Evolutionary conservation across 2,329 filamentous ascomycete genomes (phyloP), one percentile per base, ranked within the genome.

Genomic region (Rugonectria rugulosa): DNA sequence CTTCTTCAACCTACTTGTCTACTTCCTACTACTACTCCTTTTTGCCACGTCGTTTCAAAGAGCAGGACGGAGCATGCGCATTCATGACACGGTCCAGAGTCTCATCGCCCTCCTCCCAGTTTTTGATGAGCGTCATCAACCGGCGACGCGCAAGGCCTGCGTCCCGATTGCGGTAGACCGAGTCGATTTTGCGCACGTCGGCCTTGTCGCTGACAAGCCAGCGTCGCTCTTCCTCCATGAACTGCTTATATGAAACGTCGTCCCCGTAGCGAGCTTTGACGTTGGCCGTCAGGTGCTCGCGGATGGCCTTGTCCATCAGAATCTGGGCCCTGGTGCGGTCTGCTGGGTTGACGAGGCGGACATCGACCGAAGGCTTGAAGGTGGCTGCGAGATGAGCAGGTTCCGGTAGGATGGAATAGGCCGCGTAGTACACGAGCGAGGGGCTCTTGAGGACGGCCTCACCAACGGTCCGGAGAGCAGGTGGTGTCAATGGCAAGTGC

Each of bases 181-280:
- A 77, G 57, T 78, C 75, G 42, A 78, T 77, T 54, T 76, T 73
- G 34, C 75, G 68, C 15, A 79, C 74, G 50, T 76, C 75, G 6
- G 54, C 52, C 24, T 67, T 69, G 60, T 79, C 73, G 52, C 68
- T 77, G 36, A 73, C 61, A 8, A 79, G 64, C 72, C 73, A 79
- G 23, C 76, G 70, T 41, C 69, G 71, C 58, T 77, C 74, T 37
- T 74, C 69, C 27, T 68, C 67, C 49, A 72, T 59, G 48, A 76
- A 76, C 6, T 56, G 53, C 5, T 32, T 34, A 51, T 73, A 75
- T 11, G 66, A 66, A 41, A 67, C 68, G 38, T 60, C 59, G 15
- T 64, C 52, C 36, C 72, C 73, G 48, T 74, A 75, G 14, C 57
- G 64, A 11, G 64, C 58, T 23, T 63, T 64, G 15, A 75, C 70